These are phyloP conservation scores for Phytopythium montanum DNA, from an alignment of 352 stramenopile species.

Conservation along the genomic window DNA sequence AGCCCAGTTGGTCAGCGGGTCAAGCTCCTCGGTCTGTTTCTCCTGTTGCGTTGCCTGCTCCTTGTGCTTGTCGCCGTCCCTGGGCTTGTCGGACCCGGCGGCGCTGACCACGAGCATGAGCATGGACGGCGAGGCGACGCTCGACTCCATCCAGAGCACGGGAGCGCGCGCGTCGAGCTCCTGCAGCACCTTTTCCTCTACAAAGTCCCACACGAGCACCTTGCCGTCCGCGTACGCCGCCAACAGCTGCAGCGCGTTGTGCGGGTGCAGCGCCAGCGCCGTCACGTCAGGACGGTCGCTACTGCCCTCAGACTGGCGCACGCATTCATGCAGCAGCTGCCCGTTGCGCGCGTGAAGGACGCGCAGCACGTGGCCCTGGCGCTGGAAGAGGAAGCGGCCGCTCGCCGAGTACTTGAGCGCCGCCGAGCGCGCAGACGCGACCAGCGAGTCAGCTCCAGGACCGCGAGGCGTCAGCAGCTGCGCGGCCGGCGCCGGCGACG, in stretches of 20 bases:
- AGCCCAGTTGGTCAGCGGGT: slow-evolving; percentile 32
- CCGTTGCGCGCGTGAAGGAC: slow-evolving; percentile 71
- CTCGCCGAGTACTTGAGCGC: slow-evolving; percentile 61
- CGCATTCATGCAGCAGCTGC: slow-evolving; percentile 70
- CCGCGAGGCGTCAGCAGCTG: slow-evolving; percentile 32
- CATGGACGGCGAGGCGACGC: slow-evolving; percentile 45
- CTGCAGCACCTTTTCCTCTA: slow-evolving; percentile 61
- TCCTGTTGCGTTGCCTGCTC: not conserved
- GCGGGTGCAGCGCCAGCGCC: slow-evolving; percentile 61
- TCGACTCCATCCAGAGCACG: slow-evolving; percentile 73
- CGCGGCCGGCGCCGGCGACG: not conserved
- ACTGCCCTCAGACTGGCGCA: slow-evolving; percentile 24
- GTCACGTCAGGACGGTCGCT: slow-evolving; percentile 24
- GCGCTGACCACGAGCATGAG: slow-evolving; percentile 51
- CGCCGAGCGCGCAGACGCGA: slow-evolving; percentile 4
- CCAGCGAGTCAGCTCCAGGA: not conserved
- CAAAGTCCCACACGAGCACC: slow-evolving; percentile 74
- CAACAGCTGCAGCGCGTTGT: slow-evolving; percentile 66
- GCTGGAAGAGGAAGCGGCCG: slow-evolving; percentile 76
- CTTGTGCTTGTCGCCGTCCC: not conserved
- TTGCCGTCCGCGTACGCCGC: slow-evolving; percentile 64
- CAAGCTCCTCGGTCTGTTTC: not conserved
- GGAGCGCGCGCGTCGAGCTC: slow-evolving; percentile 40
- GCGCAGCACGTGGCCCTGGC: slow-evolving; percentile 65
- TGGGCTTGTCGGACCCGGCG: slow-evolving; percentile 14